Percentiles rank a stretch among this genome's conserved stretches.
Evolutionary conservation across 352 stramenopile genomes (phyloP).

Genomic region (Phytophthora tubulina): DNA sequence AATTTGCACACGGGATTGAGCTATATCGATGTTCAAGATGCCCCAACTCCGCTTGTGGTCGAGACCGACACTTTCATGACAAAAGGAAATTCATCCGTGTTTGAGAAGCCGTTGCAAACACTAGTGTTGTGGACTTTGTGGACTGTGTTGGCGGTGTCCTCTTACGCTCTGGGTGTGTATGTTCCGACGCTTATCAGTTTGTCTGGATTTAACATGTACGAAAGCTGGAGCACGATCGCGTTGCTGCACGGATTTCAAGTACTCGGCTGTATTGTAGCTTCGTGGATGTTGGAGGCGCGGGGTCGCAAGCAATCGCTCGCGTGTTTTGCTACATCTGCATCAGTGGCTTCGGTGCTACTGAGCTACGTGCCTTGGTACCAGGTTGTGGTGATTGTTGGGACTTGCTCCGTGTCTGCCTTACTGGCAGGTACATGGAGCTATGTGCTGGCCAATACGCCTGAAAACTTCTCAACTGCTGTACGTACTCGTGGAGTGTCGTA

Average conservation of each 20-base stretch:
- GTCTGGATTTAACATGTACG: slow-evolving; percentile 39
- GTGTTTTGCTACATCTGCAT: slow-evolving; percentile 8
- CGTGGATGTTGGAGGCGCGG: slow-evolving; percentile 20
- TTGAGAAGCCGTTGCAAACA: slow-evolving; percentile 1
- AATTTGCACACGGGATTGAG: slow-evolving; percentile 3
- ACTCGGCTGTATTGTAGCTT: slow-evolving; percentile 22
- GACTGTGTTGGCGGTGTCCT: slow-evolving; percentile 36
- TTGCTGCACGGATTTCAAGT: slow-evolving; percentile 25
- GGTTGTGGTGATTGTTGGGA: slow-evolving; percentile 14
- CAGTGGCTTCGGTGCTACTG: slow-evolving; percentile 1
- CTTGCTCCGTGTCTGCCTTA: slow-evolving; percentile 17
- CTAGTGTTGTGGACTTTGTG: slow-evolving; percentile 42
- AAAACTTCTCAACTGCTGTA: slow-evolving; percentile 14
- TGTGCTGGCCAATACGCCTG: slow-evolving; percentile 29
- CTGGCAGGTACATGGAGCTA: slow-evolving; percentile 35
- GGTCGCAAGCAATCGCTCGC: slow-evolving; percentile 16
- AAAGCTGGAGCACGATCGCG: slow-evolving; percentile 22
- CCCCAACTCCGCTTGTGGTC: no score
- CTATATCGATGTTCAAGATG: no score
- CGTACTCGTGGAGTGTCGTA: slow-evolving; percentile 32
- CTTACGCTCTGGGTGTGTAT: slow-evolving; percentile 41
- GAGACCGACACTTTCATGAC: no score
- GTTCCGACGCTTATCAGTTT: slow-evolving; percentile 43
- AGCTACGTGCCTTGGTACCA: slow-evolving; percentile 29
- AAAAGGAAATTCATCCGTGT: neutral